These are phyloP conservation scores for Hyphopichia fennica DNA, from an alignment of 1,139 yeast genomes.

Conservation along the genomic window DNA sequence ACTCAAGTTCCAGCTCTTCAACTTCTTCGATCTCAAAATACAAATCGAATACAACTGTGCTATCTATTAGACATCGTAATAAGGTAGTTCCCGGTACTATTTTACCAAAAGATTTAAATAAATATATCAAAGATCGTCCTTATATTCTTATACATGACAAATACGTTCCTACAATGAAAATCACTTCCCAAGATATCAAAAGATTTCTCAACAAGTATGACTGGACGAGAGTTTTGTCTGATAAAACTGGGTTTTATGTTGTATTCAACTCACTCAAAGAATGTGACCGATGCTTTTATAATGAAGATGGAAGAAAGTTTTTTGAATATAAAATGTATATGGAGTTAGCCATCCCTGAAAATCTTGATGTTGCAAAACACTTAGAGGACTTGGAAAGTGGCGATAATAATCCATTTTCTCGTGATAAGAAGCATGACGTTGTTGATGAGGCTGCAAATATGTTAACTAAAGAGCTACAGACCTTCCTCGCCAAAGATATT, in stretches of 20 bases:
- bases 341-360: conserved; percentile 53
- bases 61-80: conserved; percentile 32
- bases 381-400: conserved; percentile 11
- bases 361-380: conserved; percentile 12
- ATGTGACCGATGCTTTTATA: conserved; percentile 64
- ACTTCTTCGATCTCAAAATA: conserved; percentile 8
- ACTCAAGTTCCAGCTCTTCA: conserved; percentile 1
- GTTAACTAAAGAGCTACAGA: conserved; percentile 63
- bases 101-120: conserved; percentile 47
- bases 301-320: conserved; percentile 63
- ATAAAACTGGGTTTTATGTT: conserved; percentile 65
- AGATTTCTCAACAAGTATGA: conserved; percentile 53
- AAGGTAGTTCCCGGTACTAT: conserved; percentile 33
- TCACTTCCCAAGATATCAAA: conserved; percentile 56
- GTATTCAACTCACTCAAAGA: conserved; percentile 65
- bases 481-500: conserved; percentile 67
- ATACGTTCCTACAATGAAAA: conserved; percentile 50
- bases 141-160: conserved; percentile 56
- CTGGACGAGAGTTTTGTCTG: conserved; percentile 66
- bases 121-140: conserved; percentile 53
- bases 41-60: conserved; percentile 36
- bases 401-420: conserved; percentile 5
- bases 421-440: conserved; percentile 21
- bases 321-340: conserved; percentile 52
- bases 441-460: conserved; percentile 60